These are phyloP conservation scores for Sambucus nigra DNA, from an alignment of 129 eudicot genomes.

Conservation along the genomic window DNA sequence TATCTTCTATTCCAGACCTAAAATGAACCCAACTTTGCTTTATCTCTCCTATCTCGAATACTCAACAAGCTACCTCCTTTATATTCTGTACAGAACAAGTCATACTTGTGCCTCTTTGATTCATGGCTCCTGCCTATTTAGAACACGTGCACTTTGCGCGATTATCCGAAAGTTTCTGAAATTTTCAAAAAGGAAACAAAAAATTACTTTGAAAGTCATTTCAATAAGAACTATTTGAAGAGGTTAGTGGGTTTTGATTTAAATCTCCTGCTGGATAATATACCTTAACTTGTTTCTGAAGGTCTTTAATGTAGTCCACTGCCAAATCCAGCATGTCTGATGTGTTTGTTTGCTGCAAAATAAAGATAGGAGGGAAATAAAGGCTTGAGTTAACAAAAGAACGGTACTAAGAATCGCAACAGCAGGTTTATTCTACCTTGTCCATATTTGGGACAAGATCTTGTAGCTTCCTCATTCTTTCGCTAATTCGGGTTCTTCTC, in stretches of 20 bases:
- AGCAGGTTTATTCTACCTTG: slow-evolving; percentile 37
- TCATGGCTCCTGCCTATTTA: slow-evolving; percentile 24
- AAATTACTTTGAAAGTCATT: too few species aligned
- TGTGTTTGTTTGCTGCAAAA: slow-evolving; percentile 91
- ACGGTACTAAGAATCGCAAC: background rate
- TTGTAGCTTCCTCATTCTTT: slow-evolving; percentile 93
- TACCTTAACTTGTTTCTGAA: slow-evolving; percentile 79
- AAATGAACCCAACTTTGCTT: too few species aligned
- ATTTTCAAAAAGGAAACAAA: slow-evolving; percentile 1
- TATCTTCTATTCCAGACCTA: too few species aligned
- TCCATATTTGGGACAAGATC: slow-evolving; percentile 98
- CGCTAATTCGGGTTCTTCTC: slow-evolving; percentile 86
- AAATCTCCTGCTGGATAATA: background rate
- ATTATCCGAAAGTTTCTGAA: slow-evolving; percentile 40
- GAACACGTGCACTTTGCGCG: slow-evolving; percentile 59
- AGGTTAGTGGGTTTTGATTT: background rate
- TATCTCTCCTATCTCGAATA: slow-evolving; percentile 4
- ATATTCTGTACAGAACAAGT: slow-evolving; percentile 23
- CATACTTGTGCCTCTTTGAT: slow-evolving; percentile 20
- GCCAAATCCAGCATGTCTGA: slow-evolving; percentile 96
- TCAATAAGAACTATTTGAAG: background rate
- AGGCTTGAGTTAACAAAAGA: background rate
- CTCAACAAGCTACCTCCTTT: background rate
- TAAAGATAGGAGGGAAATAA: background rate
- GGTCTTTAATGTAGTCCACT: slow-evolving; percentile 91